These are phyloP conservation scores for Trichoderma erinaceum DNA, from an alignment of 495 filamentous ascomycete species.

Conservation along the genomic window DNA sequence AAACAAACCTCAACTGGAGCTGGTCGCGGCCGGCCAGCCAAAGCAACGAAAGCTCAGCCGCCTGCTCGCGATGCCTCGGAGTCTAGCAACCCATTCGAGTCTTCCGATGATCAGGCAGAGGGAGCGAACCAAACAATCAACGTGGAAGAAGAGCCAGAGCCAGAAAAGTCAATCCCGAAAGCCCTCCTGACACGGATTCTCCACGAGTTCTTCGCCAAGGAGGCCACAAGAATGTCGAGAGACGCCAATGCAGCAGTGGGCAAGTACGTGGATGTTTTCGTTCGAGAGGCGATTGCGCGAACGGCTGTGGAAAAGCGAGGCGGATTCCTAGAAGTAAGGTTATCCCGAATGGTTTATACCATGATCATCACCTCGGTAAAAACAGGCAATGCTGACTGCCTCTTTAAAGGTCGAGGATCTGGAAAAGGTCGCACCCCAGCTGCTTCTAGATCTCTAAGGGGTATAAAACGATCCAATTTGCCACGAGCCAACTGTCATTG, in stretches of 20 bases:
- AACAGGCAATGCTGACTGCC: slow-evolving; percentile 15
- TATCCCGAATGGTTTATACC: neutral
- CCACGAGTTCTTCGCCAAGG: slow-evolving; percentile 68
- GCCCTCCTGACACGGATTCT: slow-evolving; percentile 69
- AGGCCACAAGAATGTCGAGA: slow-evolving; percentile 66
- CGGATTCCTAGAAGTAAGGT: slow-evolving; percentile 69
- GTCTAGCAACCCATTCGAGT: slow-evolving; percentile 12
- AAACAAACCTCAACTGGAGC: slow-evolving; percentile 12
- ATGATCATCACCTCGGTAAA: neutral
- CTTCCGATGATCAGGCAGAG: slow-evolving; percentile 20
- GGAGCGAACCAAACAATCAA: slow-evolving; percentile 18
- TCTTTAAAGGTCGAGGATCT: slow-evolving; percentile 65
- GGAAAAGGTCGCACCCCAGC: slow-evolving; percentile 83
- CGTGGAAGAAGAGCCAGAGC: slow-evolving; percentile 28
- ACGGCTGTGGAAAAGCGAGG: slow-evolving; percentile 63
- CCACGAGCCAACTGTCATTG: neutral
- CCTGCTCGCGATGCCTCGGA: neutral
- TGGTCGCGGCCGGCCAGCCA: slow-evolving; percentile 14
- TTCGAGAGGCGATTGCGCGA: slow-evolving; percentile 82
- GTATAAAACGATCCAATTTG: neutral
- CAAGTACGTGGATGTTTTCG: slow-evolving; percentile 88
- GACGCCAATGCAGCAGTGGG: slow-evolving; percentile 73
- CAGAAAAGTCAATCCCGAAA: slow-evolving; percentile 53
- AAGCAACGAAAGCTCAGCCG: slow-evolving; percentile 8
- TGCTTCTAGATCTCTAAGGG: slow-evolving; percentile 76